Base-by-base conservation (phyloP, 1,139 yeast species). In the Trichomonascaceae sp. region DNA sequence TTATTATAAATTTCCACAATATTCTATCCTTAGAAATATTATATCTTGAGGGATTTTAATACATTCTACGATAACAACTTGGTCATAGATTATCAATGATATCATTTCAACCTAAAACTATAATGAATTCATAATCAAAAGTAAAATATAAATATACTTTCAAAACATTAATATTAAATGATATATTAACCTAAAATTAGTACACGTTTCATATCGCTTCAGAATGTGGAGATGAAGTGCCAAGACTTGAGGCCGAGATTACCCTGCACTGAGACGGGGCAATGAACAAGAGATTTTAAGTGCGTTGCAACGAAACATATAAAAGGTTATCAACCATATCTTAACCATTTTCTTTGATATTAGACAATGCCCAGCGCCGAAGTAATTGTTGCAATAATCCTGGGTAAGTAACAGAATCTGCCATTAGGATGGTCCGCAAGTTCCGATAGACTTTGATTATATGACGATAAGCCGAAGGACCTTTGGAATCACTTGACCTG, bases 381-480 rank as follows among this genome's bases (percentile, higher is more conserved):
- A 38, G 73, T 70, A 69, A 81, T 84, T 61, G 63, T 84, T 65
- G 84, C 84, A 71, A 73, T 84, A 63, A 73, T 83, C 55, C 68
- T 76, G 61, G 74, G 74, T 71, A 62, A 41, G 70, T 66, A 15
- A 27, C 22, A 6, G 12, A 3, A 27, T 27, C 5, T 7, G 9
- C 1, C 12, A 20, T 15, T 18, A 44, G n/a, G 46, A 19, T 13
- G 46, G 15, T 24, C 46, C 46, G 30, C 15, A 13, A 13, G 15
- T 15, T 22, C 17, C 43, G 36, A 15, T 10, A 13, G 12, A 38
- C 18, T 22, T 32, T 17, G 20, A 22, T 48, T 15, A 10, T 5
- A 15, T 10, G 19, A 12, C 4, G 22, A 12, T 13, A 8, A 13
- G 41, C 15, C 9, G 22, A 13, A 10, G 24, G 18, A n/a, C 50